Conservation (phyloP, 1,284 basidiomycete species). For the Filobasidium uniguttulatum region DNA sequence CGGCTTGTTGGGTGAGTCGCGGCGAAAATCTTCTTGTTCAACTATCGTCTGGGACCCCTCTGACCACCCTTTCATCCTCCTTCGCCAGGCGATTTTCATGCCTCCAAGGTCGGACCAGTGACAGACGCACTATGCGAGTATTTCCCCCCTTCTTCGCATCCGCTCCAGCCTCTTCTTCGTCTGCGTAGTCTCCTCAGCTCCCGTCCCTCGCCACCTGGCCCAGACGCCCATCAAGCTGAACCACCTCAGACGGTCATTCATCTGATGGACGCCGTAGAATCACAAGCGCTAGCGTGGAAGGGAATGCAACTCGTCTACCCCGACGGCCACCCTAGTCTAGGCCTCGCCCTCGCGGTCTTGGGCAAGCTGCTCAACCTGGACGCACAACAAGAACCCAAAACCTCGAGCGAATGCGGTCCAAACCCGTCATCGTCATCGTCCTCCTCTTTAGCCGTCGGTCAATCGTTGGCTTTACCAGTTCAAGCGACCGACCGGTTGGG, state of each 20-base stretch:
- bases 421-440: too few relatives aligned
- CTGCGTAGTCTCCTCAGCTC: slow-evolving; percentile 45
- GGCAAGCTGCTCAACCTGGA: slow-evolving; percentile 54
- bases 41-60: too few relatives aligned
- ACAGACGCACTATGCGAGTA: background rate
- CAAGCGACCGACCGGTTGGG: slow-evolving; percentile 49
- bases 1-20: slow-evolving; percentile 40
- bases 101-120: background rate
- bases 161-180: slow-evolving; percentile 57
- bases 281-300: slow-evolving; percentile 33
- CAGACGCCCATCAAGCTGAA: slow-evolving; percentile 24
- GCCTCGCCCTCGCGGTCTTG: slow-evolving; percentile 59
- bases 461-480: slow-evolving; percentile 4
- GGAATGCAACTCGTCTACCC: slow-evolving; percentile 48
- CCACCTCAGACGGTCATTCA: background rate
- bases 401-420: background rate
- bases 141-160: slow-evolving; percentile 36
- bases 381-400: background rate
- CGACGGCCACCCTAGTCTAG: slow-evolving; percentile 63
- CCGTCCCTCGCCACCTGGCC: slow-evolving; percentile 40
- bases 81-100: background rate
- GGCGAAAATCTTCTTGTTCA: too few relatives aligned
- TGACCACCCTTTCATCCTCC: background rate
- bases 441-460: background rate
- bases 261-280: slow-evolving; percentile 48